Percentiles rank a stretch among this genome's conserved stretches.
phyloP scores from a whole-genome alignment of 192 early-diverging fungal species.

The Jimgerdemannia lactiflua region DNA sequence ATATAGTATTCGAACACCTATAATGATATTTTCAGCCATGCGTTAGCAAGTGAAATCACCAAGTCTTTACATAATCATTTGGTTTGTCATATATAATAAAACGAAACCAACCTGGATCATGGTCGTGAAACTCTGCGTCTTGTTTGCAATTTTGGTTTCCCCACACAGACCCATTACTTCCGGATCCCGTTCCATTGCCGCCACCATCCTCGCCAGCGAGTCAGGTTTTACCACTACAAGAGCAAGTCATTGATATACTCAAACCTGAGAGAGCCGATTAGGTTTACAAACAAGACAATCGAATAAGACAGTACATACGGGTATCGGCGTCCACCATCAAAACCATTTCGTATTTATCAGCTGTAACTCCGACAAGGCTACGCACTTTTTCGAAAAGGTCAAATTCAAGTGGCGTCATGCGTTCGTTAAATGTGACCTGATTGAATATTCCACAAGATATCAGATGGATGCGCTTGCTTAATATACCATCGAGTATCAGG shows the following conservation, averaged over 20 bases:
- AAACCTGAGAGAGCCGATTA: neutral
- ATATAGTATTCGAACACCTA: slow-evolving; percentile 96
- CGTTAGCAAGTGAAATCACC: neutral
- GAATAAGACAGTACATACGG: slow-evolving; percentile 1
- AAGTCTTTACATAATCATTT: neutral
- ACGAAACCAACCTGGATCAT: slow-evolving; percentile 65
- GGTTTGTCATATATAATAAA: neutral
- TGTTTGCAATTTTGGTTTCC: slow-evolving; percentile 94
- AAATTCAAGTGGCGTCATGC: slow-evolving; percentile 89
- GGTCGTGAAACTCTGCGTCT: slow-evolving; percentile 79
- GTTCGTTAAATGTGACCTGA: slow-evolving; percentile 70
- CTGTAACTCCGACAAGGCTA: slow-evolving; percentile 53
- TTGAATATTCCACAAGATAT: neutral
- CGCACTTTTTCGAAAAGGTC: slow-evolving; percentile 80
- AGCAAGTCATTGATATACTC: slow-evolving; percentile 42
- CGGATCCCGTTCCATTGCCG: slow-evolving; percentile 79
- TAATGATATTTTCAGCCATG: slow-evolving; percentile 2
- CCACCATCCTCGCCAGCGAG: slow-evolving; percentile 73
- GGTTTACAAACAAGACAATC: neutral
- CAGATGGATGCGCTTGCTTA: neutral
- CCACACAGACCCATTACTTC: slow-evolving; percentile 91
- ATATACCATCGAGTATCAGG: too few relatives aligned
- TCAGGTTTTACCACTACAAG: slow-evolving; percentile 50
- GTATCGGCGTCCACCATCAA: slow-evolving; percentile 71
- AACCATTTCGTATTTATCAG: slow-evolving; percentile 73